Percentiles rank a stretch among this genome's conserved stretches.
Evolutionary conservation across 257 asterid genomes (phyloP).

Genomic region (Linderniella brevidens): DNA sequence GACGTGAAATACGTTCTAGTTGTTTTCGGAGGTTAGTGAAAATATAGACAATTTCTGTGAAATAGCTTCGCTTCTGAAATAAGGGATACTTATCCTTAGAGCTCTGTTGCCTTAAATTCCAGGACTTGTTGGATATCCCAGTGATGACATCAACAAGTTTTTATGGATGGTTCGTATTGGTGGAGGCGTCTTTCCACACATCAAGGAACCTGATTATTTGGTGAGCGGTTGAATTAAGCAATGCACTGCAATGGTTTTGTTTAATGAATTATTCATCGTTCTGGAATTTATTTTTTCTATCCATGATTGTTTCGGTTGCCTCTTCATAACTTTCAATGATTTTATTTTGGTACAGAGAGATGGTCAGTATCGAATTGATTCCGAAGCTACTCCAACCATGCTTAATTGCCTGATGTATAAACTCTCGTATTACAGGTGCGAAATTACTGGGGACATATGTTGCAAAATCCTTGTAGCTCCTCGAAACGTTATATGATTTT

Average conservation of each 20-base stretch:
- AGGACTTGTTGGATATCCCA: slow-evolving; percentile 98
- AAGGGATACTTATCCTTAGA: neutral
- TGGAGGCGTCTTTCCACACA: slow-evolving; percentile 98
- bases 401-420: slow-evolving; percentile 95
- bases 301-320: neutral
- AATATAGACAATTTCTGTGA: neutral
- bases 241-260: too few species aligned
- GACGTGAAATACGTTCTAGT: slow-evolving; percentile 98
- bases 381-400: slow-evolving; percentile 96
- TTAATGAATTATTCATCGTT: too few species aligned
- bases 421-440: slow-evolving; percentile 88
- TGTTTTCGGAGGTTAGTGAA: slow-evolving; percentile 91
- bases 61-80: neutral
- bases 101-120: slow-evolving; percentile 9
- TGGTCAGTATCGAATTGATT: slow-evolving; percentile 94
- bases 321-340: neutral
- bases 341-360: slow-evolving; percentile 48
- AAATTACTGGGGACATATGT: neutral
- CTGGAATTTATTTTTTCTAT: neutral
- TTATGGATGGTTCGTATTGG: slow-evolving; percentile 99
- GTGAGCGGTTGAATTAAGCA: too few species aligned
- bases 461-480: neutral
- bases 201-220: slow-evolving; percentile 97
- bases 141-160: slow-evolving; percentile 98
- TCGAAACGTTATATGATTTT: neutral